A percentile compares a stretch with the other conserved stretches of the same genome.
phyloP scores from a whole-genome alignment of 1,284 basidiomycete genomes.

The Cryptococcus amylolentus region DNA sequence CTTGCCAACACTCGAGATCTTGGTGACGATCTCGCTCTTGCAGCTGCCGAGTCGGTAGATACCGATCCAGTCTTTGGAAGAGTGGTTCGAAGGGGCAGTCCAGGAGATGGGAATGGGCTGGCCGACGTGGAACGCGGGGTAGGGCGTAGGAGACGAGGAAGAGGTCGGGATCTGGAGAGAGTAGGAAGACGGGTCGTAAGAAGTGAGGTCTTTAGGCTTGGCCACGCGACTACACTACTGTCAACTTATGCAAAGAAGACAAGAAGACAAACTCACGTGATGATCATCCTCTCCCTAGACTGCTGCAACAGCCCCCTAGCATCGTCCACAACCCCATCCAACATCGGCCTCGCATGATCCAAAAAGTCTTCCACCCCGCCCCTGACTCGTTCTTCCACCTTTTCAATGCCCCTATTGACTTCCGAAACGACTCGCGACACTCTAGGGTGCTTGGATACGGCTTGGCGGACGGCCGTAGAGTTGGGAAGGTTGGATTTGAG shows the following conservation, averaged over 20 bases:
- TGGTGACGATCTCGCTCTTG: conserved; percentile 74
- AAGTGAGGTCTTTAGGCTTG: conserved; percentile 62
- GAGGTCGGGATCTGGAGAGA: conserved; percentile 57
- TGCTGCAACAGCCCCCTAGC: conserved; percentile 89
- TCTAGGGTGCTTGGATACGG: conserved; percentile 64
- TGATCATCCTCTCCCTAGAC: conserved; percentile 79
- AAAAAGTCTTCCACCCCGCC: conserved; percentile 89
- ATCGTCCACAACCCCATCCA: conserved; percentile 82
- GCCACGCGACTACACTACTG: conserved; percentile 66
- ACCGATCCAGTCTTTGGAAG: conserved; percentile 95
- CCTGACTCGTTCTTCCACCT: conserved; percentile 87
- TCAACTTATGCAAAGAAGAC: background rate
- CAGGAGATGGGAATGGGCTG: conserved; percentile 83
- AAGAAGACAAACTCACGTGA: conserved; percentile 60
- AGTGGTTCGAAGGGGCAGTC: conserved; percentile 82
- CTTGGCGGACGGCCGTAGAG: conserved; percentile 57
- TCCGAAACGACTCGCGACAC: conserved; percentile 77
- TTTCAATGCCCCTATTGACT: conserved; percentile 88
- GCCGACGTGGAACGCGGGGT: conserved; percentile 73
- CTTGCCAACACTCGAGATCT: conserved; percentile 79
- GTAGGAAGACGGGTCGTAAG: conserved; percentile 76
- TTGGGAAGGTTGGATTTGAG: conserved; percentile 82
- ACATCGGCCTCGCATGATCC: conserved; percentile 63
- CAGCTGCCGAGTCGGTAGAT: conserved; percentile 89
- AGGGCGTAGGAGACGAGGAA: conserved; percentile 43